Percentiles rank a stretch among this genome's conserved stretches.
Conservation (phyloP, 2,329 filamentous ascomycete genomes). For the Leptographium lundbergii region DNA sequence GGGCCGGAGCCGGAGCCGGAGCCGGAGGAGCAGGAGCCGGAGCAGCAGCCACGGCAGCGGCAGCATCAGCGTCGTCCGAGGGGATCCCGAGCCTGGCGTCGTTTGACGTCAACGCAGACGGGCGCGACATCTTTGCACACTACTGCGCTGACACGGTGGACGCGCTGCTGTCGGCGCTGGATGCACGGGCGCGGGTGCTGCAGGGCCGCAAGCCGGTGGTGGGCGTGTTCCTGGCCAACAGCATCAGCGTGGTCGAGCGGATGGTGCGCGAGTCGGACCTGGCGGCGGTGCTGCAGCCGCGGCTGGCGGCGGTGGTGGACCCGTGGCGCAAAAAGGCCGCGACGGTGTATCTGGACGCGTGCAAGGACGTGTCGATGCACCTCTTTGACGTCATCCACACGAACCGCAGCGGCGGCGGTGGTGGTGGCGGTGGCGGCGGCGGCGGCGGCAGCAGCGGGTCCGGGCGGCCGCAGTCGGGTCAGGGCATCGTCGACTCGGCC, state of each 20-base stretch:
- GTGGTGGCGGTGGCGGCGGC: conserved; percentile 27
- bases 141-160: conserved; percentile 88
- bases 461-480: conserved; percentile 56
- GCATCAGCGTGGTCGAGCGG: conserved; percentile 69
- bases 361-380: conserved; percentile 75
- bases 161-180: conserved; percentile 59
- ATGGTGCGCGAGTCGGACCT: conserved; percentile 76
- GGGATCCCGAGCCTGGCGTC: conserved; percentile 59
- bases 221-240: conserved; percentile 87
- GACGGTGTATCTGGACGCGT: conserved; percentile 69
- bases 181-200: conserved; percentile 53
- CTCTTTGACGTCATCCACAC: conserved; percentile 90
- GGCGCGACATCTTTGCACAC: conserved; percentile 74
- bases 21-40: conserved; percentile 13
- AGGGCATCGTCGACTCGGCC: conserved; percentile 58
- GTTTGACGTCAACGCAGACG: conserved; percentile 82
- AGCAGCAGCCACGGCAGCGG: neutral
- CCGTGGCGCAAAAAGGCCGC: conserved; percentile 80
- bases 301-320: conserved; percentile 52
- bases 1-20: no score
- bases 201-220: conserved; percentile 67
- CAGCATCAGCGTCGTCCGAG: conserved; percentile 24
- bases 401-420: conserved; percentile 42
- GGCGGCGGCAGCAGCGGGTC: conserved; percentile 17
- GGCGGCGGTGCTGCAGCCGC: conserved; percentile 53